A percentile compares a stretch with the other conserved stretches of the same genome.
Conservation (phyloP, 148 eudicot species). For the Fagopyrum homotropicum region DNA sequence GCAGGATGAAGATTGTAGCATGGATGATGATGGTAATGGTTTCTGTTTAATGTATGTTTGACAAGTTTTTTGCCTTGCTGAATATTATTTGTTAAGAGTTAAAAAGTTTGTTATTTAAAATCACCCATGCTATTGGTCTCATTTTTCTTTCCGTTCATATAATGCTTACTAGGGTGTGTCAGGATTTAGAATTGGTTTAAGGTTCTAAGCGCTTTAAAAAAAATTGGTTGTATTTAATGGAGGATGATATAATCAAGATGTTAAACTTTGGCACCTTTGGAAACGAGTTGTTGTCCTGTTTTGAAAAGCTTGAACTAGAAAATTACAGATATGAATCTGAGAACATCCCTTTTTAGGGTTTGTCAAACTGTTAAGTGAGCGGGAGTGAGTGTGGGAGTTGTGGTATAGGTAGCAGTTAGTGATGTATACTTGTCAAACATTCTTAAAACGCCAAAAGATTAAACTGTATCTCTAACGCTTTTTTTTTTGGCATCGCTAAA, state of each 20-base stretch:
- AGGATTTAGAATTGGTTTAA: not conserved
- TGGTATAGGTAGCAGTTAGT: too few species aligned
- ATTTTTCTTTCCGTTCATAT: too few species aligned
- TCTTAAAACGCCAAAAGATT: too few species aligned
- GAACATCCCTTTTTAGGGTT: too few species aligned
- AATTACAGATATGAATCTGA: not conserved
- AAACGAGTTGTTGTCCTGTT: not conserved
- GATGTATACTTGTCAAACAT: too few species aligned
- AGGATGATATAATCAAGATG: not conserved
- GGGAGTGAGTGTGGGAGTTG: too few species aligned
- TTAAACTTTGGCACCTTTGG: not conserved
- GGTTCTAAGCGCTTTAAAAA: too few species aligned
- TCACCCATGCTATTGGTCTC: not conserved
- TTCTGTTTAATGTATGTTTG: not conserved
- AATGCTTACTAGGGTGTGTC: not conserved
- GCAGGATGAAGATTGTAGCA: constrained; percentile 62
- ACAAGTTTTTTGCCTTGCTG: not conserved
- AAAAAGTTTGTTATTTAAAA: not conserved
- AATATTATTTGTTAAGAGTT: not conserved
- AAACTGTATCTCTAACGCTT: too few species aligned
- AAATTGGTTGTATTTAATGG: not conserved
- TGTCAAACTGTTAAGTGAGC: too few species aligned
- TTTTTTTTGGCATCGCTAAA: too few species aligned
- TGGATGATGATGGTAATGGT: constrained; percentile 8
- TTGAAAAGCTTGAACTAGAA: not conserved